Evolutionary conservation across 768 basidiomycete genomes (phyloP), one percentile per base, ranked within the genome.

Genomic region (Termitomyces sp.): DNA sequence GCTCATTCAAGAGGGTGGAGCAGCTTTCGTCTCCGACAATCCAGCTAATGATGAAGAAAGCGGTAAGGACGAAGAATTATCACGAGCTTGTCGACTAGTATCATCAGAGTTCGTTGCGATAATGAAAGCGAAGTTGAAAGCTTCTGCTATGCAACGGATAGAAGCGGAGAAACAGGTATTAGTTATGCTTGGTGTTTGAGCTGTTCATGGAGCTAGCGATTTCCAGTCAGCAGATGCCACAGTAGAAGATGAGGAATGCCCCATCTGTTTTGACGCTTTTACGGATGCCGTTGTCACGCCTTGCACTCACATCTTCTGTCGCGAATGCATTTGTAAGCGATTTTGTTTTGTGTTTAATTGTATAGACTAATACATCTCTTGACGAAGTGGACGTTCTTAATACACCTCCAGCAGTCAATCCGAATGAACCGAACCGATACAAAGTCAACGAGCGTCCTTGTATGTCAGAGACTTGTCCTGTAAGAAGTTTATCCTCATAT

Each of bases 281-380:
- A 79, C 75, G 1, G 76, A 83, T 55, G 74, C 84, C 16, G 73
- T 84, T 20, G 68, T 89, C 43, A 88, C 87, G 0, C 63, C 75
- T 0, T 91, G 89, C 64, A 68, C 69, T 1, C 89, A 89, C 64
- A 69, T 78, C 1, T 89, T 87, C 70, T 89, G 88, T 67, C 74
- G 75, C 7, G 78, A 80, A 41, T 89, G 88, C 65, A 73, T 88
- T 32, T 57, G 82, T 82, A 66, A 60, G 77, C 36, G 7, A 57
- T 33, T 28, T 57, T 13, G 4, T 23, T 16, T 20, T 20, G n/a
- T n/a, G 18, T 3, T 10, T 36, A 5, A 32, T 48, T 40, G 30
- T 33, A 40, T 53, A 54, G 5, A 28, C 36, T 40, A 23, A 49
- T 56, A 28, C 57, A 44, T 57, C 40, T 51, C 46, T n/a, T 28